Percentiles rank a stretch among this genome's conserved stretches.
Evolutionary conservation across 1,139 yeast species (phyloP).

Genomic region (Sporopachydermia cereana): DNA sequence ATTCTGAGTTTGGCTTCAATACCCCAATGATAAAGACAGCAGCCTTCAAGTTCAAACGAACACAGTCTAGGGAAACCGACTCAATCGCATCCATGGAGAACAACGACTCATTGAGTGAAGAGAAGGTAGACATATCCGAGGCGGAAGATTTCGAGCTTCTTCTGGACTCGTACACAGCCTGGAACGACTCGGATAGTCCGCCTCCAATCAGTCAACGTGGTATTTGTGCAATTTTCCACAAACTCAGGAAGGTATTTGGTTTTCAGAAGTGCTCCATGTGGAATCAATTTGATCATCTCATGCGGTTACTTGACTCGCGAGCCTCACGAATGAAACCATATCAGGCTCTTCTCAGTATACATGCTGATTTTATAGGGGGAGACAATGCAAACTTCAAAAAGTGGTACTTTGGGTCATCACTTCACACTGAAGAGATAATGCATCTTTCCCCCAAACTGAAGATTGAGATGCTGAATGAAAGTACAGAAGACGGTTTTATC

Average conservation of each 20-base stretch:
- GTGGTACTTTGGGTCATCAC: constrained; percentile 62
- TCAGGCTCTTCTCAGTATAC: constrained; percentile 55
- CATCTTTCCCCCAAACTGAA: constrained; percentile 14
- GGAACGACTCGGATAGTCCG: too few relatives aligned
- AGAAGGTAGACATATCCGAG: too few relatives aligned
- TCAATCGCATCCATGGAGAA: too few relatives aligned
- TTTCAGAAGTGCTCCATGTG: constrained; percentile 68
- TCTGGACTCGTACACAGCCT: too few relatives aligned
- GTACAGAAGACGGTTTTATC: neutral
- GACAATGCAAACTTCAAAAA: constrained; percentile 50
- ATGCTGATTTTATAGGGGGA: constrained; percentile 72
- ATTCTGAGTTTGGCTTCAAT: too few relatives aligned
- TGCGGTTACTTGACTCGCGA: constrained; percentile 67
- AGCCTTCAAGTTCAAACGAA: too few relatives aligned
- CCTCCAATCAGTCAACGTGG: too few relatives aligned
- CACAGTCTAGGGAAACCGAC: too few relatives aligned
- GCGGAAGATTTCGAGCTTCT: too few relatives aligned
- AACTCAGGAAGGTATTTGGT: constrained; percentile 52
- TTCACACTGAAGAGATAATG: constrained; percentile 40
- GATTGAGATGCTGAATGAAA: neutral
- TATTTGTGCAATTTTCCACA: too few relatives aligned
- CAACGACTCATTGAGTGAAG: too few relatives aligned
- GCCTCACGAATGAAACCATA: constrained; percentile 65
- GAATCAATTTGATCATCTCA: constrained; percentile 65
- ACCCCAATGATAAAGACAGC: too few relatives aligned